A percentile compares a stretch with the other conserved stretches of the same genome.
Evolutionary conservation across 1,139 yeast genomes (phyloP).

Genomic region (Saccharomyces hybrid): DNA sequence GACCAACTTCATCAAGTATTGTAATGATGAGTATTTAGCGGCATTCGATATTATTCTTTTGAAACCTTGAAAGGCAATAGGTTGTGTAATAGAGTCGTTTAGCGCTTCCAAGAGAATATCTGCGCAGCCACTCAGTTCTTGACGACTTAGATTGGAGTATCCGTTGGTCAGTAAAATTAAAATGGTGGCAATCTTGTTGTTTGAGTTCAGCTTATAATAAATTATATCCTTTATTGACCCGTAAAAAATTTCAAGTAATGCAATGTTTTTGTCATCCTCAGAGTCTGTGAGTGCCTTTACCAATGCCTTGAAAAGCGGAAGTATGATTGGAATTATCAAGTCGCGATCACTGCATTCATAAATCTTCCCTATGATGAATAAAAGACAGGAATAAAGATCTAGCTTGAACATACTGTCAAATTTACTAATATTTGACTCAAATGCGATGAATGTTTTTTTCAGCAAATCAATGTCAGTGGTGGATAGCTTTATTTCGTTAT

Average conservation of each 20-base stretch:
- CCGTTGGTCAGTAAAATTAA: constrained; percentile 16
- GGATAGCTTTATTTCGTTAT: constrained; percentile 15
- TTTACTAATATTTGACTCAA: constrained; percentile 54
- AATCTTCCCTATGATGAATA: constrained; percentile 56
- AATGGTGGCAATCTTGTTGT: constrained; percentile 17
- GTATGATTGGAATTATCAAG: constrained; percentile 42
- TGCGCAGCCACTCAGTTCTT: constrained; percentile 15
- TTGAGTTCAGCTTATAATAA: constrained; percentile 14
- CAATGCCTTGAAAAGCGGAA: constrained; percentile 53
- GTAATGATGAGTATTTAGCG: not conserved
- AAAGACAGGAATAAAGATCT: constrained; percentile 64
- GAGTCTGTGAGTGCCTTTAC: constrained; percentile 34
- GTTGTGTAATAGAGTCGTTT: constrained; percentile 2
- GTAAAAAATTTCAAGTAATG: not conserved
- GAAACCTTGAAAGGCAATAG: constrained; percentile 15
- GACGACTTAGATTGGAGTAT: constrained; percentile 15
- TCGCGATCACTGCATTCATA: constrained; percentile 31
- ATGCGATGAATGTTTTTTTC: constrained; percentile 46
- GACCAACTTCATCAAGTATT: not conserved
- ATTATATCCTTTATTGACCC: constrained; percentile 34
- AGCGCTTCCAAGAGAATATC: constrained; percentile 13
- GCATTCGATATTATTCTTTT: constrained; percentile 8
- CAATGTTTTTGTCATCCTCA: constrained; percentile 35
- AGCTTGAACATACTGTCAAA: constrained; percentile 62
- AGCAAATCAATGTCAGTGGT: constrained; percentile 39